Evolutionary conservation across 2,329 filamentous ascomycete genomes (phyloP), one percentile per base, ranked within the genome.

Genomic region (Zymoseptoria brevis): DNA sequence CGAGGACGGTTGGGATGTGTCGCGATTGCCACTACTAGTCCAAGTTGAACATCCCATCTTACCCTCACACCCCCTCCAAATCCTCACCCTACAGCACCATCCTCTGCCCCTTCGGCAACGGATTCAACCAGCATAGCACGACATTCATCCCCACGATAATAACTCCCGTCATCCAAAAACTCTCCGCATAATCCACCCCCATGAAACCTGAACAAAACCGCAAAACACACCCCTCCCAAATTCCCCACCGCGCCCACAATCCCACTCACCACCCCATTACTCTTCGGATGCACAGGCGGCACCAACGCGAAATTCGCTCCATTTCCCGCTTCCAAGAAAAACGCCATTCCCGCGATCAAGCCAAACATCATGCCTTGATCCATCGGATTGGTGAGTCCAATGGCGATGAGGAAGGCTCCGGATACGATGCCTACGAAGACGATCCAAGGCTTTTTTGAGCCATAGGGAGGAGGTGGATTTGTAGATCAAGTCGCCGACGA

Each of bases 241-340:
- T 96, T 96, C 1, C 91, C 91, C 8, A 83, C 80, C 0, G 88
- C 90, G 7, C 91, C 91, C 0, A 90, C 86, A 29, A 88, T 77
- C 16, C 91, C 91, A 0, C 86, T 88, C 11, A 96, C 80, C 57
- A 84, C 75, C 72, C 90, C 91, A 73, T 96, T 96, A 61, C 90
- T 88, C 61, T 81, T 82, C 0, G 90, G 89, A 73, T 91, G 87
- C 1, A 96, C 87, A 71, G 96, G 91, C 3, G 90, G 90, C 19
- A 96, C 87, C 8, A 96, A 80, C 0, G 89, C 84, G 73, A 94
- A 96, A 75, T 89, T 93, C 48, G 89, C 87, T 0, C 91, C 91
- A 71, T 96, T 96, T 50, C 86, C 86, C 1, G 87, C 89, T 72
- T 95, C 90, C 50, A 91, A 75, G 76, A 95, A 96, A 69, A 96